A percentile compares a stretch with the other conserved stretches of the same genome.
These are phyloP conservation scores for Syncephalis plumigaleata DNA, from an alignment of 371 early-diverging fungal species.

Conservation along the genomic window DNA sequence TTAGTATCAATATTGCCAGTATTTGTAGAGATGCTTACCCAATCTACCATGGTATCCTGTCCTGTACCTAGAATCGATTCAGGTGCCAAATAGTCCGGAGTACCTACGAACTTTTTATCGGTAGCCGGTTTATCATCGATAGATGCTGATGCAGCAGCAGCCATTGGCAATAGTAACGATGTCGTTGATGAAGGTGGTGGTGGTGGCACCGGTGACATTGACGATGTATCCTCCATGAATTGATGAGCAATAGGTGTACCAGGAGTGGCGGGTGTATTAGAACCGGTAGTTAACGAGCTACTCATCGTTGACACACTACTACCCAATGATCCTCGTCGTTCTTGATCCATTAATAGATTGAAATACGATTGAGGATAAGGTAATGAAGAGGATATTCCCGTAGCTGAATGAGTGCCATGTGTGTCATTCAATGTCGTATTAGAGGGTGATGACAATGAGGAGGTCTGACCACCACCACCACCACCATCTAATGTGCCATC, in stretches of 20 bases:
- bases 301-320: constrained; percentile 1
- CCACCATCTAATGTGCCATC: too few species aligned
- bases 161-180: constrained; percentile 7
- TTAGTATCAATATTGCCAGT: neutral
- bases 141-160: constrained; percentile 10
- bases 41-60: constrained; percentile 76
- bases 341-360: constrained; percentile 3
- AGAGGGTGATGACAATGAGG: too few species aligned
- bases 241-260: neutral
- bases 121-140: constrained; percentile 9
- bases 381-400: neutral
- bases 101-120: constrained; percentile 49
- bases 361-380: neutral
- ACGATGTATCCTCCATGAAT: too few species aligned
- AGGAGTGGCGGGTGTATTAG: constrained; percentile 6
- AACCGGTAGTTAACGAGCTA: neutral
- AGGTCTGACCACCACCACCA: too few species aligned
- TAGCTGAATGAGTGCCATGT: neutral
- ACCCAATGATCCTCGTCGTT: constrained; percentile 6
- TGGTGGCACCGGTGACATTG: too few species aligned
- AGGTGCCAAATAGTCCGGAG: constrained; percentile 96
- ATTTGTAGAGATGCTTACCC: constrained; percentile 32
- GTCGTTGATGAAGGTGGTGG: constrained; percentile 10
- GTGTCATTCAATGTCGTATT: neutral
- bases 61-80: constrained; percentile 79